phyloP scores from a whole-genome alignment of 192 early-diverging fungal genomes.

The Spizellomyces punctatus region DNA sequence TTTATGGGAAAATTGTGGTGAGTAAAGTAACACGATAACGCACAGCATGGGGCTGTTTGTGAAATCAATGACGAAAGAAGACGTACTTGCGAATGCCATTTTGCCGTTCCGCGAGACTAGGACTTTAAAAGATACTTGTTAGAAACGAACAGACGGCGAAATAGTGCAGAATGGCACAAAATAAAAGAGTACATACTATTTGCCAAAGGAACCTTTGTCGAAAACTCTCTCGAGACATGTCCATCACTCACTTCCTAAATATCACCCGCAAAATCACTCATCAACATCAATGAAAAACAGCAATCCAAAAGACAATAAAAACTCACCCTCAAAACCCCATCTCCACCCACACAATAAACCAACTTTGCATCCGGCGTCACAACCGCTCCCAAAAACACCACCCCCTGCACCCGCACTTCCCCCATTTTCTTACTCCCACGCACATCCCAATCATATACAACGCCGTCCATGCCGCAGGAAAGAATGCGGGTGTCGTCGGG shows the following conservation, averaged over 20 bases:
- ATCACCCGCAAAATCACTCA: no score
- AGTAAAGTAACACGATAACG: not conserved
- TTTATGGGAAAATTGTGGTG: not conserved
- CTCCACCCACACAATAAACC: conserved; percentile 44
- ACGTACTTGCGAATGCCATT: conserved; percentile 33
- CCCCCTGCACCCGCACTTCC: conserved; percentile 29
- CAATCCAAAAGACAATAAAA: no score
- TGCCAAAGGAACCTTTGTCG: conserved; percentile 24
- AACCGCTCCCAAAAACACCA: conserved; percentile 37
- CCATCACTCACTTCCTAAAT: conserved; percentile 43
- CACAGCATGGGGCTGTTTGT: not conserved
- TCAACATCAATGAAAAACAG: no score
- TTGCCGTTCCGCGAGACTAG: conserved; percentile 18
- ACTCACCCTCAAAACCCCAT: conserved; percentile 33
- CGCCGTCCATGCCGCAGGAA: conserved; percentile 55
- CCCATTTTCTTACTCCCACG: conserved; percentile 34
- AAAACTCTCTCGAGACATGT: conserved; percentile 18
- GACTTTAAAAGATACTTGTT: not conserved
- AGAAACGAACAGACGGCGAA: no score
- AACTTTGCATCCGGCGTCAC: conserved; percentile 41
- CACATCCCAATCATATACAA: conserved; percentile 53
- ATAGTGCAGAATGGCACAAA: no score
- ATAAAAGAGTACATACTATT: conserved; percentile 16
- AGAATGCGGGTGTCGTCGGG: conserved; percentile 54
- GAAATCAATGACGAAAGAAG: not conserved